A percentile compares a stretch with the other conserved stretches of the same genome.
These are phyloP conservation scores for Picochlorum sp. DNA, from an alignment of 139 green algal genomes.

Conservation along the genomic window DNA sequence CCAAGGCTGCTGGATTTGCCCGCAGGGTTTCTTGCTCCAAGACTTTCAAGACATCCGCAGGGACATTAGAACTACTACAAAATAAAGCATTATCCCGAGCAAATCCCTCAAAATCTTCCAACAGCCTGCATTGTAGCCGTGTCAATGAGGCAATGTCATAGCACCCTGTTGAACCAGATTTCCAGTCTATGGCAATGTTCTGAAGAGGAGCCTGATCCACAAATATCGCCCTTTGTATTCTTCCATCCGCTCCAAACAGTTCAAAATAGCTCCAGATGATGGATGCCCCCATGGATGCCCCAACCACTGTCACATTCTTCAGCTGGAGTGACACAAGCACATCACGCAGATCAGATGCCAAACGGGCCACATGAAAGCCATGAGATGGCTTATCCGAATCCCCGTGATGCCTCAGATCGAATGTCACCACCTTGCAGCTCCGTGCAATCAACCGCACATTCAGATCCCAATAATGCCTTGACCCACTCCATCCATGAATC, in stretches of 20 bases:
- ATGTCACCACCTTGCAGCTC: constrained; percentile 13
- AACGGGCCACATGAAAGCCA: constrained; percentile 51
- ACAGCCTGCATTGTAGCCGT: constrained; percentile 36
- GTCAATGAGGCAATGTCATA: constrained; percentile 53
- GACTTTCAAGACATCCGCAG: constrained; percentile 5
- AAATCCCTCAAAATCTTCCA: constrained; percentile 43
- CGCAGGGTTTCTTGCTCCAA: constrained; percentile 49
- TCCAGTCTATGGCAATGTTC: constrained; percentile 29
- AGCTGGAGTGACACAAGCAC: constrained; percentile 44
- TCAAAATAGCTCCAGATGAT: constrained; percentile 69
- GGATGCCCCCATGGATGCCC: constrained; percentile 37
- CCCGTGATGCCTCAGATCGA: constrained; percentile 58
- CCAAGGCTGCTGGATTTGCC: constrained; percentile 38
- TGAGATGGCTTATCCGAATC: constrained; percentile 36
- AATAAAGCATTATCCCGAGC: constrained; percentile 31
- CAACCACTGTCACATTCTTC: constrained; percentile 31
- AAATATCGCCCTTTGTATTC: constrained; percentile 41
- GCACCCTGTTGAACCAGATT: constrained; percentile 50
- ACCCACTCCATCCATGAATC: constrained; percentile 42
- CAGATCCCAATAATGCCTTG: constrained; percentile 43
- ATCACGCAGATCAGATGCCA: constrained; percentile 58
- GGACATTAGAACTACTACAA: constrained; percentile 31
- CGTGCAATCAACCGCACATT: constrained; percentile 17
- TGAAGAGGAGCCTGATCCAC: constrained; percentile 60
- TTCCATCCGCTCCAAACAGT: constrained; percentile 44